Evolutionary conservation across 257 asterid species (phyloP).

Genomic region (Lavandula angustifolia): DNA sequence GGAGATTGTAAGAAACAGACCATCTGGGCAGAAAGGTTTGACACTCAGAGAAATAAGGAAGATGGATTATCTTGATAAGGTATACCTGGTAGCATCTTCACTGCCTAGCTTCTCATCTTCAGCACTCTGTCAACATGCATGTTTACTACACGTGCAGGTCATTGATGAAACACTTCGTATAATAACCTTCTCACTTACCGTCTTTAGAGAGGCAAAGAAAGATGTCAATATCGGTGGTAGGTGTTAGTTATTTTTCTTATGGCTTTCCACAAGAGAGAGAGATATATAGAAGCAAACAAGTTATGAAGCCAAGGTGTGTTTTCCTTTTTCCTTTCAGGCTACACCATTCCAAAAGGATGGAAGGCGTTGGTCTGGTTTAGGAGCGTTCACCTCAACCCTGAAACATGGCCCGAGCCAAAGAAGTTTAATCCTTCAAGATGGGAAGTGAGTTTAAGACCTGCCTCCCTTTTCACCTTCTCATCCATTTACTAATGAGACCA

Average conservation of each 20-base stretch:
- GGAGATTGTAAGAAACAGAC: conserved; percentile 60
- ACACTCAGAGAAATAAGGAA: conserved; percentile 61
- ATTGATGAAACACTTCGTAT: conserved; percentile 87
- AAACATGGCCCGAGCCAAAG: conserved; percentile 58
- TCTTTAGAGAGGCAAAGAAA: conserved; percentile 76
- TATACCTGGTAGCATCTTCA: no score
- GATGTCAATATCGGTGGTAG: conserved; percentile 56
- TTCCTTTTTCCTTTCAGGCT: conserved; percentile 41
- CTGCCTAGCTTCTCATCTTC: no score
- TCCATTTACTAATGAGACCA: not conserved
- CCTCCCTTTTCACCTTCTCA: not conserved
- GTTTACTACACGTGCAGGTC: conserved; percentile 29
- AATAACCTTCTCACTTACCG: conserved; percentile 70
- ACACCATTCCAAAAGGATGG: conserved; percentile 86
- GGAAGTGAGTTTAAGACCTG: conserved; percentile 60
- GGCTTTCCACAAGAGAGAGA: no score
- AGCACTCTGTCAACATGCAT: no score
- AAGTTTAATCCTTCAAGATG: conserved; percentile 89
- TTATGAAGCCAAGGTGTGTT: no score
- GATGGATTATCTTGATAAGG: conserved; percentile 77
- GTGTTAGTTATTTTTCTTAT: no score
- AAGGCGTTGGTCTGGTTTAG: conserved; percentile 83
- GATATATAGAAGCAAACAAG: no score
- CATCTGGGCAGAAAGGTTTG: conserved; percentile 59
- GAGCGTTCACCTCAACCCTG: conserved; percentile 62